Evolutionary conservation across 805 yeast genomes (phyloP).

Genomic region (Cyberlindnera nakhonratchasimensis): DNA sequence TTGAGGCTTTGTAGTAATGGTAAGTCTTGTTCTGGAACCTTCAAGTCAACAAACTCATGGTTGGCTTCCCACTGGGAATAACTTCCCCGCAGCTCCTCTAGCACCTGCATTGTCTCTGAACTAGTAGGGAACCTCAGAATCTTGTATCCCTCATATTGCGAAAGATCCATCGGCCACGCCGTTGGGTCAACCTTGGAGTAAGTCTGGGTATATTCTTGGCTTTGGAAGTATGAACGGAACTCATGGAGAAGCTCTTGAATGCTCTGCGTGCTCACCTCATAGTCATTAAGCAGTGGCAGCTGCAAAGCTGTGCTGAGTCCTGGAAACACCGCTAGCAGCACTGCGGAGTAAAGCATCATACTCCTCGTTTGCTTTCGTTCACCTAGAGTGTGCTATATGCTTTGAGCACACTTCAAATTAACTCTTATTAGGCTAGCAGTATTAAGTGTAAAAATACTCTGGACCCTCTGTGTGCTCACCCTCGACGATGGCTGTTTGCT

Average conservation of each 20-base stretch:
- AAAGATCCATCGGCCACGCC: conserved; percentile 22
- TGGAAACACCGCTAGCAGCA: not conserved
- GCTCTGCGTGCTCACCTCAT: conserved; percentile 4
- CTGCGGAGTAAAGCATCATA: not conserved
- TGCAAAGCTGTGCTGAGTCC: conserved; percentile 3
- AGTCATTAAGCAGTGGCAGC: conserved; percentile 8
- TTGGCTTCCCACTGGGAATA: conserved; percentile 50
- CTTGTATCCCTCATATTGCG: conserved; percentile 21
- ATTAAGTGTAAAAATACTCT: too few relatives aligned
- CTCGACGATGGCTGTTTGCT: not conserved
- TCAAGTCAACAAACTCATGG: conserved; percentile 44
- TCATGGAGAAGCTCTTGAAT: conserved; percentile 4
- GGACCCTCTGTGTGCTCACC: too few relatives aligned
- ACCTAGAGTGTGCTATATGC: too few relatives aligned
- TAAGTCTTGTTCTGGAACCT: conserved; percentile 19
- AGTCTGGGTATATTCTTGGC: not conserved
- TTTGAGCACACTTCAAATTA: not conserved
- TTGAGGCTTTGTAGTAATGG: not conserved
- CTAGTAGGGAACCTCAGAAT: conserved; percentile 17
- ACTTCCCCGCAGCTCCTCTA: conserved; percentile 11
- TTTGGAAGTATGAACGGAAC: conserved; percentile 1
- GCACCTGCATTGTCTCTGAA: not conserved
- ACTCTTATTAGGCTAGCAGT: too few relatives aligned
- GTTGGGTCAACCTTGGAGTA: conserved; percentile 3
- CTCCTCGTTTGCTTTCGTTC: not conserved